phyloP scores from a whole-genome alignment of 148 eudicot genomes.

The Euryodendron excelsum region DNA sequence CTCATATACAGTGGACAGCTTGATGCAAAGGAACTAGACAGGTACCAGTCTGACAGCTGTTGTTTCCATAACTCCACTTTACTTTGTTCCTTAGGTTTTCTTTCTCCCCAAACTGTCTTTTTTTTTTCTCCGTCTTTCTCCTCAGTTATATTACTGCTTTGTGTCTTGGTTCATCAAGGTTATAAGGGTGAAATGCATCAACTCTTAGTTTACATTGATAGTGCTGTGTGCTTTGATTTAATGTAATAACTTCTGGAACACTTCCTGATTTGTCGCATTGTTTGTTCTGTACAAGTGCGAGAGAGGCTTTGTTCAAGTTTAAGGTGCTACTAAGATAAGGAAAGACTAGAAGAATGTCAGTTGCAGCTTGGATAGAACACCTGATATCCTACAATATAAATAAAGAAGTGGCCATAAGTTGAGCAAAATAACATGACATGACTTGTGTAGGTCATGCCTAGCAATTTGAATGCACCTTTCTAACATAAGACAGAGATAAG shows the following conservation, averaged over 20 bases:
- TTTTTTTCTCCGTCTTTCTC: too few relatives aligned
- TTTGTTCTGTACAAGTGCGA: not conserved
- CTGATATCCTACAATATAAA: not conserved
- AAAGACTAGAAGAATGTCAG: not conserved
- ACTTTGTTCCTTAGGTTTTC: not conserved
- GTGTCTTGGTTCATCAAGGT: not conserved
- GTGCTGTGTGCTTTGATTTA: slow-evolving; percentile 3
- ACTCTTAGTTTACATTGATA: not conserved
- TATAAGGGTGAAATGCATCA: not conserved
- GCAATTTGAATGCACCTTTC: not conserved
- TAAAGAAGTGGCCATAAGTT: not conserved
- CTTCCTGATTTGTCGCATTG: not conserved
- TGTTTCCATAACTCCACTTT: not conserved
- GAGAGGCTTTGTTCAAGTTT: not conserved
- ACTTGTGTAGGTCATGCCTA: not conserved
- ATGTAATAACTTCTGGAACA: not conserved
- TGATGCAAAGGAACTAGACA: slow-evolving; percentile 88
- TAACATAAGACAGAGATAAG: not conserved
- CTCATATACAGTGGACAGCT: slow-evolving; percentile 93
- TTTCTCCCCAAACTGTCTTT: not conserved
- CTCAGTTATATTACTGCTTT: not conserved
- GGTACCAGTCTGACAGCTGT: slow-evolving; percentile 37
- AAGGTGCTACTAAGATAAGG: not conserved
- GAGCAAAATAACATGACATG: not conserved
- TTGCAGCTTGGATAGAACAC: not conserved